A percentile compares a stretch with the other conserved stretches of the same genome.
Evolutionary conservation across 164 flowering plant species (phyloP).

Genomic region (Magnolia changhungtana): DNA sequence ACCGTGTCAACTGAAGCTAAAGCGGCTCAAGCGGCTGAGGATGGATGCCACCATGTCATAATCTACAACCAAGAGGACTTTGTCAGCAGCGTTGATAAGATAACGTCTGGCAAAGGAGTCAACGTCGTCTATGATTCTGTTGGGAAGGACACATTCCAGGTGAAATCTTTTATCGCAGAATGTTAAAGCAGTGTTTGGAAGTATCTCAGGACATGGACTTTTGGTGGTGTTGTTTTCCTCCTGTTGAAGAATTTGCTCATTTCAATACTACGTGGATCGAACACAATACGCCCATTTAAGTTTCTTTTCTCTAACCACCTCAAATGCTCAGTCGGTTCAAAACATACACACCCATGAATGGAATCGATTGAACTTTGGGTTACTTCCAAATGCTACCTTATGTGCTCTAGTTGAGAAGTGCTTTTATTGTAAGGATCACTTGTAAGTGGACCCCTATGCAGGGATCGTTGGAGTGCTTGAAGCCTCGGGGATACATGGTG

Average conservation of each 20-base stretch:
- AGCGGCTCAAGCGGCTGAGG: slow-evolving; percentile 78
- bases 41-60: slow-evolving; percentile 81
- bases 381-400: no score
- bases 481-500: slow-evolving; percentile 78
- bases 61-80: slow-evolving; percentile 72
- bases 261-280: no score
- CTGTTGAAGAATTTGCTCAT: no score
- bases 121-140: slow-evolving; percentile 37
- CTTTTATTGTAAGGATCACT: background rate
- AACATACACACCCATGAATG: no score
- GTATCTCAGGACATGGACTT: no score
- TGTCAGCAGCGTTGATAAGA: slow-evolving; percentile 55
- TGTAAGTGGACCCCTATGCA: slow-evolving; percentile 16
- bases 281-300: no score
- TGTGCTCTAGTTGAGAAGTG: no score
- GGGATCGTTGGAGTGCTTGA: slow-evolving; percentile 87
- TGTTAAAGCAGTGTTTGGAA: background rate
- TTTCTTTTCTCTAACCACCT: no score
- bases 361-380: no score
- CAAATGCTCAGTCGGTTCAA: no score
- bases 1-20: slow-evolving; percentile 86
- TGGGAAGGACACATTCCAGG: slow-evolving; percentile 36
- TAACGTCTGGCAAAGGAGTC: slow-evolving; percentile 32
- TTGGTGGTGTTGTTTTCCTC: no score
- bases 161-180: background rate